phyloP scores from a whole-genome alignment of 345 rosid genomes.

The Lepidium sativum region DNA sequence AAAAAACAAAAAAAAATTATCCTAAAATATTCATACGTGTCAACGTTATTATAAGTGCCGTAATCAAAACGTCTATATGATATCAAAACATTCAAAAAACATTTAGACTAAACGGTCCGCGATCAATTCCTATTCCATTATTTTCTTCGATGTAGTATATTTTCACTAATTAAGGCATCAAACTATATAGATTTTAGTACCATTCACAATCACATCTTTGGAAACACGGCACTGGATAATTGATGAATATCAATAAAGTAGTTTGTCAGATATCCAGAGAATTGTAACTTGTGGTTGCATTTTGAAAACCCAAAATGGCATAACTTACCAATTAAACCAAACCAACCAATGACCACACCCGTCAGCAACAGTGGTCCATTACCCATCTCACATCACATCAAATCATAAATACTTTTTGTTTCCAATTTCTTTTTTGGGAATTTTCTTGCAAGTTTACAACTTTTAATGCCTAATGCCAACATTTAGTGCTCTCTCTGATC shows the following conservation, averaged over 20 bases:
- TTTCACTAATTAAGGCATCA: too few relatives aligned
- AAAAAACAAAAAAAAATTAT: too few relatives aligned
- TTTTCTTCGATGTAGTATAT: too few relatives aligned
- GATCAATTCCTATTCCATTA: too few relatives aligned
- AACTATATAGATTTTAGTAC: neutral
- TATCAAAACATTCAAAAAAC: too few relatives aligned
- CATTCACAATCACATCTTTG: neutral
- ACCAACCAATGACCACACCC: slow-evolving; percentile 16
- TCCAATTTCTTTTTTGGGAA: neutral
- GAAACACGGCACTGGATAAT: neutral
- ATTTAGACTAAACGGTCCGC: too few relatives aligned
- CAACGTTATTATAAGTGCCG: too few relatives aligned
- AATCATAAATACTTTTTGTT: slow-evolving; percentile 20
- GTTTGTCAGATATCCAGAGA: neutral
- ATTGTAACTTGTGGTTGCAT: neutral
- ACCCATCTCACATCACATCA: slow-evolving; percentile 15
- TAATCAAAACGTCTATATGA: too few relatives aligned
- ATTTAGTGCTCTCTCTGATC: too few relatives aligned
- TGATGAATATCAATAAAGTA: neutral
- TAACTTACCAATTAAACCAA: slow-evolving; percentile 10
- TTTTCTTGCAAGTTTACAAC: too few relatives aligned
- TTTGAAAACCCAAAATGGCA: slow-evolving; percentile 5
- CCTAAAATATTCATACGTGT: too few relatives aligned
- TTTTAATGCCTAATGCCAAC: too few relatives aligned
- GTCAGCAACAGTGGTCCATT: slow-evolving; percentile 23